Conservation (phyloP, 345 rosid genomes). For the Hypericum perforatum region DNA sequence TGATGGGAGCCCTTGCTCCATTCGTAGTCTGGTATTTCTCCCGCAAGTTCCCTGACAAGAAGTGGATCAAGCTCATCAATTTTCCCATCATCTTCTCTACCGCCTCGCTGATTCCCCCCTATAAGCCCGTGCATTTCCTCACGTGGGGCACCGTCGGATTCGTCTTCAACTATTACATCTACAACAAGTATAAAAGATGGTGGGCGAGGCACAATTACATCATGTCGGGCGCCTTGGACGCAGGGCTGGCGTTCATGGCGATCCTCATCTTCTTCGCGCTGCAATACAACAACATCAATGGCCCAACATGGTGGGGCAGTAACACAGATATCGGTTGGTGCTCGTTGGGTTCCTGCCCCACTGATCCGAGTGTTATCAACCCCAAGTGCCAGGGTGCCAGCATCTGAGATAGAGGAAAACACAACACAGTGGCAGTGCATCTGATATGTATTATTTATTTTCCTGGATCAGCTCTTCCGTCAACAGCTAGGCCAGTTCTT, state of each 20-base stretch:
- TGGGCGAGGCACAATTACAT: conserved; percentile 70
- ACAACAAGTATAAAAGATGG: conserved; percentile 49
- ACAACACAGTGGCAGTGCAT: too few relatives aligned
- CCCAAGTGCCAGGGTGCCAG: too few relatives aligned
- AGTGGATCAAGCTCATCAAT: conserved; percentile 47
- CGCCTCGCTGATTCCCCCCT: conserved; percentile 40
- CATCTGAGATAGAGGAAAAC: too few relatives aligned
- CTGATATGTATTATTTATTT: too few relatives aligned
- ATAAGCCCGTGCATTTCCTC: conserved; percentile 50
- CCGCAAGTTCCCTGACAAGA: conserved; percentile 50
- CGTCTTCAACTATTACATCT: conserved; percentile 56
- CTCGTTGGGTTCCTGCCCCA: too few relatives aligned
- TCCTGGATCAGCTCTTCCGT: too few relatives aligned
- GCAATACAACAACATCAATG: conserved; percentile 39
- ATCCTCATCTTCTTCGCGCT: conserved; percentile 45
- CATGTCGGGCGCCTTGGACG: conserved; percentile 70
- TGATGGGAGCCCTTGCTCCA: conserved; percentile 67
- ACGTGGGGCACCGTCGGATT: conserved; percentile 57
- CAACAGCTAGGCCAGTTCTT: too few relatives aligned
- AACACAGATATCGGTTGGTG: too few relatives aligned
- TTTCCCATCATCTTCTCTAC: conserved; percentile 52
- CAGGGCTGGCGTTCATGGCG: conserved; percentile 68
- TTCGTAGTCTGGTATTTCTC: conserved; percentile 54
- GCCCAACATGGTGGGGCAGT: conserved; percentile 71
- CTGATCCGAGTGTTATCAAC: too few relatives aligned